phyloP scores from a whole-genome alignment of 2,329 filamentous ascomycete genomes.

The Fusarium multiceps region DNA sequence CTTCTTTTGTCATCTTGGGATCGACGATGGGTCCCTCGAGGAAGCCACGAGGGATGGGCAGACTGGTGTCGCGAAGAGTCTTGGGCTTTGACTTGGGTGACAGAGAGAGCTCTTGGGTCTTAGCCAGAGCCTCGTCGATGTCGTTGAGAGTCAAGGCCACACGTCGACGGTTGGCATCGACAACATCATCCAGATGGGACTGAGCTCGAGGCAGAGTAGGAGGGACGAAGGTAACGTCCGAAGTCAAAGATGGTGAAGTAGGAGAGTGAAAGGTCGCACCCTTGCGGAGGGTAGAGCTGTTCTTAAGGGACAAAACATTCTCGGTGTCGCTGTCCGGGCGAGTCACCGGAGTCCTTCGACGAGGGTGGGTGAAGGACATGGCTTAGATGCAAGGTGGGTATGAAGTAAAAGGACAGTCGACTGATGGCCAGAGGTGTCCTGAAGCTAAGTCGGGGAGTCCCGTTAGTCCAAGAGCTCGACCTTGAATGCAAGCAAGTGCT shows the following conservation, averaged over 20 bases:
- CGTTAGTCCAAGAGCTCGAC: constrained; percentile 47
- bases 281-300: constrained; percentile 68
- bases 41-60: constrained; percentile 70
- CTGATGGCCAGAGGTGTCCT: constrained; percentile 50
- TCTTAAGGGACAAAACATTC: constrained; percentile 52
- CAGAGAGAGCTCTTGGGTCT: constrained; percentile 56
- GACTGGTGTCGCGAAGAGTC: constrained; percentile 64
- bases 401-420: constrained; percentile 41
- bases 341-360: constrained; percentile 59
- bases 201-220: constrained; percentile 73
- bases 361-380: constrained; percentile 63
- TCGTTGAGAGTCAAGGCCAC: constrained; percentile 73
- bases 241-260: constrained; percentile 55
- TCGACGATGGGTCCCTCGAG: constrained; percentile 67
- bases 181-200: constrained; percentile 76
- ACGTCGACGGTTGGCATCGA: constrained; percentile 75
- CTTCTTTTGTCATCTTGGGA: constrained; percentile 59
- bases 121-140: constrained; percentile 71
- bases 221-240: constrained; percentile 59
- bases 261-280: constrained; percentile 74
- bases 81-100: constrained; percentile 49
- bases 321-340: constrained; percentile 50
- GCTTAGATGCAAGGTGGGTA: constrained; percentile 54
- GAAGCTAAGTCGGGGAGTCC: constrained; percentile 46
- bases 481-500: constrained; percentile 42